Conservation (phyloP, 176 grass and related monocot genomes). For the Cocos nucifera region DNA sequence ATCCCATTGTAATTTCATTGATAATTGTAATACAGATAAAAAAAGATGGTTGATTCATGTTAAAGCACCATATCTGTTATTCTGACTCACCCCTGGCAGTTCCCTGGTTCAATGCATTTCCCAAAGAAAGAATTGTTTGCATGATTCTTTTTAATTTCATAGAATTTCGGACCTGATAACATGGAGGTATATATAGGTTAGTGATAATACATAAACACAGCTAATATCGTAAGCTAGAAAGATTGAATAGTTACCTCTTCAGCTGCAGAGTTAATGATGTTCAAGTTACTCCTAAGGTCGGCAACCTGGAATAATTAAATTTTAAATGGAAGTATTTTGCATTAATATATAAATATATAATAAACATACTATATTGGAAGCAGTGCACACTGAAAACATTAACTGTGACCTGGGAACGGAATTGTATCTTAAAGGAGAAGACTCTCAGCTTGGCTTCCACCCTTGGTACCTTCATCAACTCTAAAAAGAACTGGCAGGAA, state of each 20-base stretch:
- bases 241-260: slow-evolving; percentile 53
- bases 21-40: not conserved
- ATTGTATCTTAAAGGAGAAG: slow-evolving; percentile 85
- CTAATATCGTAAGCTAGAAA: too few species aligned
- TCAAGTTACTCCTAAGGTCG: slow-evolving; percentile 74
- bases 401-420: slow-evolving; percentile 56
- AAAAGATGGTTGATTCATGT: too few species aligned
- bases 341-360: slow-evolving; percentile 3
- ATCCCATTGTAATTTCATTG: too few species aligned
- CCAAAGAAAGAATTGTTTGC: slow-evolving; percentile 94
- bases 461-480: slow-evolving; percentile 97
- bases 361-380: not conserved
- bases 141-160: slow-evolving; percentile 74
- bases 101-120: slow-evolving; percentile 96
- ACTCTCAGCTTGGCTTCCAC: slow-evolving; percentile 82
- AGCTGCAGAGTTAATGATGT: slow-evolving; percentile 54
- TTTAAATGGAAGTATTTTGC: slow-evolving; percentile 3
- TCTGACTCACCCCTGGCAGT: slow-evolving; percentile 78
- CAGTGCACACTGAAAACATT: slow-evolving; percentile 2
- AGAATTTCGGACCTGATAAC: slow-evolving; percentile 66
- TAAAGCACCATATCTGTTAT: not conserved
- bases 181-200: slow-evolving; percentile 19
- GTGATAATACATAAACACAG: slow-evolving; percentile 5
- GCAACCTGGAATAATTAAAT: slow-evolving; percentile 49
- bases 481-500: slow-evolving; percentile 58